These are phyloP conservation scores for Mycena albidolilacea DNA, from an alignment of 768 basidiomycete genomes.

Conservation along the genomic window DNA sequence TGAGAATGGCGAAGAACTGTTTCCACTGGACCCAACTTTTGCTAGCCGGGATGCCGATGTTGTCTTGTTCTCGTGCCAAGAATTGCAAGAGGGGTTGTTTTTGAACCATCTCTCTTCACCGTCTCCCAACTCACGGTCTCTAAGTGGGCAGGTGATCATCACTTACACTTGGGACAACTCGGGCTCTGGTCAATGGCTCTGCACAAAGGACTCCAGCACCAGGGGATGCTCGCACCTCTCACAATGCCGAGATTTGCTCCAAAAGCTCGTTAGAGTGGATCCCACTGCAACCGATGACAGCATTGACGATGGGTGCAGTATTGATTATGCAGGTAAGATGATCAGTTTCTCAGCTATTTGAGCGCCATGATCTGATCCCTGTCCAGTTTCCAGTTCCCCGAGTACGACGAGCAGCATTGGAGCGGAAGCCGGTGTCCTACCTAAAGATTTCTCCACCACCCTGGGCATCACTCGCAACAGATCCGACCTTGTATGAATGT, in stretches of 20 bases:
- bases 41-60: neutral
- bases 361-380: neutral
- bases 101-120: neutral
- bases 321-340: neutral
- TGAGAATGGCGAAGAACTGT: neutral
- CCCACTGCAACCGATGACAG: neutral
- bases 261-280: neutral
- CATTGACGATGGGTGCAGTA: neutral
- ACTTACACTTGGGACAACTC: neutral
- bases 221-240: neutral
- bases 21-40: neutral
- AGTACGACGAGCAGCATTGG: neutral
- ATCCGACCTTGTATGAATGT: neutral
- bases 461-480: neutral
- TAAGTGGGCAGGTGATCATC: neutral
- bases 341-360: neutral
- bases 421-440: neutral
- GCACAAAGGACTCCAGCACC: neutral
- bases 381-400: neutral
- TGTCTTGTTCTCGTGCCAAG: constrained; percentile 1
- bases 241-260: neutral
- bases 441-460: neutral
- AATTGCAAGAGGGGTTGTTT: neutral
- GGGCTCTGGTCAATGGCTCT: neutral
- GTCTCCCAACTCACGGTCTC: neutral